Evolutionary conservation across 2,329 filamentous ascomycete species (phyloP), one percentile per base, ranked within the genome.

Genomic region (Acrocalymma vagum): DNA sequence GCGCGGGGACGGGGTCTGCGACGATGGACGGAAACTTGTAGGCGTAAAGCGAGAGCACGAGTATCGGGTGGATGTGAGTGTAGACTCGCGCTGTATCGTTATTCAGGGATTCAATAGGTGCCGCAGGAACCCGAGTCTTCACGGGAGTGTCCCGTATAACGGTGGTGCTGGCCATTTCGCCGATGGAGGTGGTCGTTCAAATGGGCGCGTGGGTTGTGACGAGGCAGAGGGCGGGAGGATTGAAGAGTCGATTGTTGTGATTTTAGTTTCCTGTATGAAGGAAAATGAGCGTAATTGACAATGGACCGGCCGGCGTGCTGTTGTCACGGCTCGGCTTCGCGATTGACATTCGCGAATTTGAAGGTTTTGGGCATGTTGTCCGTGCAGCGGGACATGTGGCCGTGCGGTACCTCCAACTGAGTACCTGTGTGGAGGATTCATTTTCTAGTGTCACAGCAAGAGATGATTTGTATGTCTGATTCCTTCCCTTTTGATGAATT

Each of bases 11-110:
- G 1, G 91, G 89, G 51, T 92, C 81, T 11, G 78, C 74, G 18
- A 95, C 87, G 17, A 95, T 76, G 13, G 78, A 72, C 23, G 73
- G 65, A 69, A 95, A 93, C 25, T 80, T 80, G 49, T 81, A 62
- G 29, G 79, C 77, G 62, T 87, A 85, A 23, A 87, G 70, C 8
- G 78, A 79, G 20, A 89, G 77, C 20, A 95, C 76, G 9, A 90
- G 70, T 17, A 79, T 69, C 0, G 88, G 86, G 54, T 95, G 88
- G 14, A 83, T 68, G 59, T 89, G 78, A 9, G 85, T 82, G 61
- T 87, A 80, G 15, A 79, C 64, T 34, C 71, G 75, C 3, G 81
- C 78, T 14, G 73, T 49, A n/a, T 72, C 62, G 16, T 70, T 77
- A 18, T 74, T 60, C 31, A 80, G 71, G 46, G 78, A 69, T 38